Evolutionary conservation across 495 filamentous ascomycete species (phyloP).

Genomic region (Venustampulla echinocandica): DNA sequence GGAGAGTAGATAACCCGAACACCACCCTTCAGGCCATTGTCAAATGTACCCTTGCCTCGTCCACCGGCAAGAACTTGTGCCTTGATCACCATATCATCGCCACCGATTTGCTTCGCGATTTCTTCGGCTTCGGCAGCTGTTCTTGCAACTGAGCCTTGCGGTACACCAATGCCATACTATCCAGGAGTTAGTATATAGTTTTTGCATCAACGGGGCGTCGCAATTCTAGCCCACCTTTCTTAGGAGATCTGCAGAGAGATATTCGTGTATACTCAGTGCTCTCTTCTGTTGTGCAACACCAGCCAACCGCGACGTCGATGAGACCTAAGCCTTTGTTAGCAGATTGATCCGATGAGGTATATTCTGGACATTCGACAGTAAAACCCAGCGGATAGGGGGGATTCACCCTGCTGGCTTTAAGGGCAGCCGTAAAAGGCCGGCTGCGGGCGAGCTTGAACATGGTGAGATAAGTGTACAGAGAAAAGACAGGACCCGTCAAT

Average conservation of each 20-base stretch:
- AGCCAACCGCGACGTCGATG: conserved; percentile 19
- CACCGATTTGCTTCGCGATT: conserved; percentile 80
- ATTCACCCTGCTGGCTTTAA: conserved; percentile 53
- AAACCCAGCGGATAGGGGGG: conserved; percentile 14
- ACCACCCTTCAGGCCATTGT: conserved; percentile 97
- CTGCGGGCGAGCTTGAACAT: conserved; percentile 69
- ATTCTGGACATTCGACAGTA: background rate
- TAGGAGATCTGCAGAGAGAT: conserved; percentile 83
- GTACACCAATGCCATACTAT: conserved; percentile 90
- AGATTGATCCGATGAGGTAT: conserved; percentile 1
- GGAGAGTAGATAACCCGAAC: conserved; percentile 95
- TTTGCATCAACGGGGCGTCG: background rate
- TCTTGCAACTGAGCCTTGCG: conserved; percentile 76
- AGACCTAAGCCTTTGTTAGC: conserved; percentile 19
- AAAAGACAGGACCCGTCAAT: conserved; percentile 15
- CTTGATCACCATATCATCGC: conserved; percentile 98
- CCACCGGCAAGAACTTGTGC: conserved; percentile 97
- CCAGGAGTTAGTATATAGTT: conserved; percentile 9
- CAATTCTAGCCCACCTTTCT: conserved; percentile 53
- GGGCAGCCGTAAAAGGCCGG: conserved; percentile 55
- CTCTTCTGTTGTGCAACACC: conserved; percentile 54
- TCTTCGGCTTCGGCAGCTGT: conserved; percentile 81
- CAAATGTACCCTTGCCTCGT: conserved; percentile 92
- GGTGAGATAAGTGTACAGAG: conserved; percentile 22
- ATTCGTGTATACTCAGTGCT: conserved; percentile 92